phyloP scores from a whole-genome alignment of 2,329 filamentous ascomycete genomes.

The Pestalotiopsis sp. region DNA sequence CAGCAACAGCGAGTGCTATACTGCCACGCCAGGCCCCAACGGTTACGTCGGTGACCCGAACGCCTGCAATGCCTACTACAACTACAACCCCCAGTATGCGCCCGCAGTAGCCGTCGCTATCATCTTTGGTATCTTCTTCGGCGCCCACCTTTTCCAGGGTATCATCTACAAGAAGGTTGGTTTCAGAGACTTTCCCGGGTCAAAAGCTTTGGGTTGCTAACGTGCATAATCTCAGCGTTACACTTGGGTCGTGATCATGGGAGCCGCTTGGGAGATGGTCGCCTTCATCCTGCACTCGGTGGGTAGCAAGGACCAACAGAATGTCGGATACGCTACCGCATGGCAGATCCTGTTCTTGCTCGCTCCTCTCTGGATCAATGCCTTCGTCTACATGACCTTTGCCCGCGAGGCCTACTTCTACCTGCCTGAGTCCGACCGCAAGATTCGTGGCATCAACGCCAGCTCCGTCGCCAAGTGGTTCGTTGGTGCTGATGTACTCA shows the following conservation, averaged over 20 bases:
- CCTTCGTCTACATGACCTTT: conserved; percentile 48
- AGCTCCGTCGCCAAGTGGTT: conserved; percentile 46
- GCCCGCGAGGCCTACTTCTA: conserved; percentile 42
- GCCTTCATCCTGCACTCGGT: conserved; percentile 40
- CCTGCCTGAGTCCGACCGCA: conserved; percentile 36
- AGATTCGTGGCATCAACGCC: conserved; percentile 37
- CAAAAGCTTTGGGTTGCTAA: neutral
- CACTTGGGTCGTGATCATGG: conserved; percentile 44
- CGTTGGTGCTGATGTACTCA: conserved; percentile 49
- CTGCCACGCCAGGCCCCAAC: conserved; percentile 21
- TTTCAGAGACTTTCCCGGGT: neutral
- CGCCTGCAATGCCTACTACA: conserved; percentile 33
- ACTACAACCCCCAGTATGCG: conserved; percentile 27
- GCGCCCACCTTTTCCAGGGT: conserved; percentile 24
- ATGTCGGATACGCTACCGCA: conserved; percentile 31
- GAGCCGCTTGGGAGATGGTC: conserved; percentile 39
- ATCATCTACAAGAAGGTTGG: conserved; percentile 25
- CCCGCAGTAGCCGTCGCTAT: conserved; percentile 28
- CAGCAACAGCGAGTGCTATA: conserved; percentile 15
- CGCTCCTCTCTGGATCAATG: conserved; percentile 47
- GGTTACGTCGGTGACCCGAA: conserved; percentile 25
- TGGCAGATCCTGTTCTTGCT: conserved; percentile 43
- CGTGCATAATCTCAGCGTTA: conserved; percentile 12
- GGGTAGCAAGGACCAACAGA: conserved; percentile 41
- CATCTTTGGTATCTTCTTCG: conserved; percentile 27